A percentile compares a stretch with the other conserved stretches of the same genome.
These are phyloP conservation scores for Diaporthe velutina DNA, from an alignment of 2,329 filamentous ascomycete species.

Conservation along the genomic window DNA sequence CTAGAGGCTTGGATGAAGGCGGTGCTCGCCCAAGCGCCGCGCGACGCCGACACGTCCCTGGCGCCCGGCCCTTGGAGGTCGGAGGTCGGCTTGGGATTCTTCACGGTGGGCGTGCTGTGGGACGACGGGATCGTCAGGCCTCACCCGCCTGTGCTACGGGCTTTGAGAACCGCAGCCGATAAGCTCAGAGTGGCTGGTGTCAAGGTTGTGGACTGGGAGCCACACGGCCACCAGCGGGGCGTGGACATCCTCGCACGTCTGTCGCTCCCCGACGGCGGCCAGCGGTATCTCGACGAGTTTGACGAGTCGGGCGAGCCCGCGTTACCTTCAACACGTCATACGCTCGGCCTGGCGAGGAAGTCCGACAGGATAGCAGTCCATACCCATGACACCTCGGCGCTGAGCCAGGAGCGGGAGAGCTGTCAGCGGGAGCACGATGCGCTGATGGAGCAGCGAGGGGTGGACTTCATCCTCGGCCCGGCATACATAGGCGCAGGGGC, in stretches of 20 bases:
- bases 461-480: constrained; percentile 39
- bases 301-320: constrained; percentile 38
- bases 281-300: constrained; percentile 35
- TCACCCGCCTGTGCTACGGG: constrained; percentile 38
- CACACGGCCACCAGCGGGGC: constrained; percentile 35
- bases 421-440: constrained; percentile 39
- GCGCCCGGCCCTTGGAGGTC: constrained; percentile 33
- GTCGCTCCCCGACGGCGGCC: constrained; percentile 32
- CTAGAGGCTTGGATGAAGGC: constrained; percentile 37
- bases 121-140: constrained; percentile 38
- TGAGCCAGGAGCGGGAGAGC: constrained; percentile 27
- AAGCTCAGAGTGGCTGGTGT: constrained; percentile 35
- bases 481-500: constrained; percentile 37
- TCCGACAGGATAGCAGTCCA: constrained; percentile 31
- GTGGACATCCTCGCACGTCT: constrained; percentile 31
- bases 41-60: constrained; percentile 30
- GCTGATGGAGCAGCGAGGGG: constrained; percentile 36
- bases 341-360: constrained; percentile 32
- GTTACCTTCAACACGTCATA: constrained; percentile 39
- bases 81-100: neutral
- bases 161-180: constrained; percentile 23
- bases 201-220: constrained; percentile 39
- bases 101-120: constrained; percentile 36
- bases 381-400: constrained; percentile 33
- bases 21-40: constrained; percentile 33